Evolutionary conservation across 2,329 filamentous ascomycete genomes (phyloP), one percentile per base, ranked within the genome.

Genomic region (Fusarium albosuccineum): DNA sequence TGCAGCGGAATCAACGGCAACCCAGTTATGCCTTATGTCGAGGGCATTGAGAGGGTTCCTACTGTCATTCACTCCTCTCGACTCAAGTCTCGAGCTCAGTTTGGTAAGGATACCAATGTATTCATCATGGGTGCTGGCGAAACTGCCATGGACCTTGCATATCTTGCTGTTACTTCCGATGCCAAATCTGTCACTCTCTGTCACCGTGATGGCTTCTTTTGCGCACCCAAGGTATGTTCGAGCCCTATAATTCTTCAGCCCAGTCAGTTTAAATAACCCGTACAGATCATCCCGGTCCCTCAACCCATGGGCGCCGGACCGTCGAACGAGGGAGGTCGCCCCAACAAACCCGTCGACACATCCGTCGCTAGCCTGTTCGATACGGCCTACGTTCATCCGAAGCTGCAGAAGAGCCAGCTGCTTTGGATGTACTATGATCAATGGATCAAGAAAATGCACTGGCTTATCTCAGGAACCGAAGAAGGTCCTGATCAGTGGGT

Each of bases 281-380:
- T 9, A 3, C 4, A 75, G 75, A 72, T 77, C 5, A 75, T 77
- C 9, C 70, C 75, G 0, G 45, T 63, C 1, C 75, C 75, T 0
- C 42, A 58, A 10, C 39, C 55, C 2, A 51, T 67, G 39, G 61
- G 70, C 5, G 37, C 30, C 4, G 45, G 42, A 5, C 44, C 44
- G 10, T 36, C 64, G 6, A 13, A 52, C 9, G 6, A 57, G 1
- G 44, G 48, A 9, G 33, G 57, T 8, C 53, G 44, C 2, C 77
- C 74, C 9, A 82, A 82, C 45, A 82, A 84, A 39, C 83, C 83
- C 0, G 78, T 83, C 13, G 83, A 86, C 63, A 78, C 80, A 3
- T 79, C 80, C 1, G 76, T 81, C 2, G 82, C 82, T 9, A 84
- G 82, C 55, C 70, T 86, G 6, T 85, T 86, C 61, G 83, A 86